Percentiles rank a stretch among this genome's conserved stretches.
Evolutionary conservation across 495 filamentous ascomycete species (phyloP).

Genomic region (Aspergillus nanangensis): DNA sequence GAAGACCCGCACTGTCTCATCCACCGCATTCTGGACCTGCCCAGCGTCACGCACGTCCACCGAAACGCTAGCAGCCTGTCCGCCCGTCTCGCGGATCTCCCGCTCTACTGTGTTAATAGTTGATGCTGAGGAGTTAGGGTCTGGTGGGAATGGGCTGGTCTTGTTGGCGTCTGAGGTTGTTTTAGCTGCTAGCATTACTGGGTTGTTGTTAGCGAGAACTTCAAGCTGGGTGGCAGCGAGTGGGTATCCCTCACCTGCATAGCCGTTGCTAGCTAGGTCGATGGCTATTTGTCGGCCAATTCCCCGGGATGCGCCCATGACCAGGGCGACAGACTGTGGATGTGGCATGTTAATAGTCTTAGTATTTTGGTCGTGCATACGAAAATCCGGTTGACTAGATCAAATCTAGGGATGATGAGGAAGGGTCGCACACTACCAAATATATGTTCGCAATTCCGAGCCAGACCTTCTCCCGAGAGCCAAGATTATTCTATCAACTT

Average conservation of each 20-base stretch:
- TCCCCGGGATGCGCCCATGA: constrained; percentile 67
- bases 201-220: too few relatives aligned
- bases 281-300: constrained; percentile 77
- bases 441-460: too few relatives aligned
- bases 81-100: constrained; percentile 67
- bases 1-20: constrained; percentile 57
- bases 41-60: constrained; percentile 65
- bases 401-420: too few relatives aligned
- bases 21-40: constrained; percentile 59
- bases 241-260: constrained; percentile 52
- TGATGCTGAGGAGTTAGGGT: constrained; percentile 72
- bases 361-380: too few relatives aligned
- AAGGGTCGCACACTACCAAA: too few relatives aligned
- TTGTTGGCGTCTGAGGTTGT: constrained; percentile 60
- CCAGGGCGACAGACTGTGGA: constrained; percentile 54
- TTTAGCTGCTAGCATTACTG: constrained; percentile 81
- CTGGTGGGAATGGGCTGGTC: constrained; percentile 63
- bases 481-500: too few relatives aligned
- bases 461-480: too few relatives aligned
- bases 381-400: too few relatives aligned
- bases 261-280: constrained; percentile 64
- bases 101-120: constrained; percentile 84
- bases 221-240: neutral
- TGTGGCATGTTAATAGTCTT: too few relatives aligned
- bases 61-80: constrained; percentile 58